Evolutionary conservation across 169 alveolate species (phyloP).

Genomic region (Cryptosporidium meleagridis): DNA sequence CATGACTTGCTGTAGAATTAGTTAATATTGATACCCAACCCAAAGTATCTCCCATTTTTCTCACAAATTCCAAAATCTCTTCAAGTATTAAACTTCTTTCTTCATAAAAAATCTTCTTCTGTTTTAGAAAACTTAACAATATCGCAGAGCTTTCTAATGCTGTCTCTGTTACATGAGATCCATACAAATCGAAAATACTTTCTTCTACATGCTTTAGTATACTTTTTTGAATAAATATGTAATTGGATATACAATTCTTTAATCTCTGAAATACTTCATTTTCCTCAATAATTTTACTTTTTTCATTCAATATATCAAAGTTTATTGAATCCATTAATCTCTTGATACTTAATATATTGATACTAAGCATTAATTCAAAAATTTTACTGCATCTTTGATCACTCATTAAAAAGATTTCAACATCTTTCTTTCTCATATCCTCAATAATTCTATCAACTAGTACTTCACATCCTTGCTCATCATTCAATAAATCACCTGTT

Average conservation of each 20-base stretch:
- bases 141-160: conserved; percentile 38
- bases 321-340: conserved; percentile 21
- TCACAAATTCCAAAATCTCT: conserved; percentile 1
- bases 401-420: conserved; percentile 39
- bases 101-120: not conserved
- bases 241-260: conserved; percentile 1
- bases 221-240: conserved; percentile 1
- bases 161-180: conserved; percentile 62
- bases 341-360: conserved; percentile 41
- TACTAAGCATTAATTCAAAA: conserved; percentile 52
- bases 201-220: conserved; percentile 31
- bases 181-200: conserved; percentile 31
- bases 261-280: conserved; percentile 10
- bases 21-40: conserved; percentile 59
- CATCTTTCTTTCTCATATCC: conserved; percentile 64
- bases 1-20: conserved; percentile 58
- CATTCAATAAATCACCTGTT: conserved; percentile 32
- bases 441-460: conserved; percentile 44
- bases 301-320: not conserved
- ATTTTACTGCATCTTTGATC: conserved; percentile 72
- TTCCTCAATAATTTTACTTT: not conserved
- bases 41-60: not conserved
- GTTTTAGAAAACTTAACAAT: not conserved
- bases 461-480: conserved; percentile 56
- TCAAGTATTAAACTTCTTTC: not conserved